Percentiles rank a stretch among this genome's conserved stretches.
These are phyloP conservation scores for Leccinum olivaceopallidum DNA, from an alignment of 768 basidiomycete genomes.

Conservation along the genomic window DNA sequence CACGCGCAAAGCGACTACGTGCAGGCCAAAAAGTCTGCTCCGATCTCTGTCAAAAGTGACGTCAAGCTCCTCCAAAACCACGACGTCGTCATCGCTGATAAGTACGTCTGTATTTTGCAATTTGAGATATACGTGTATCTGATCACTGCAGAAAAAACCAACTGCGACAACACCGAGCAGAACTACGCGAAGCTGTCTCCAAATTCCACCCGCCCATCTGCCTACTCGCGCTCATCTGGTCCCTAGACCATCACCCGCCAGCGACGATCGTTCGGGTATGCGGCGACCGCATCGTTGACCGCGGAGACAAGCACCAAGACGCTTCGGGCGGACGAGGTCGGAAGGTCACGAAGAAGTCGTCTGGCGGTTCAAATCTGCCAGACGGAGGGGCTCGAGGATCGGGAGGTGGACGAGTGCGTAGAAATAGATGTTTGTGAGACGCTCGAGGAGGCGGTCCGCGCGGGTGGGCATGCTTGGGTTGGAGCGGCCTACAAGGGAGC, in stretches of 20 bases:
- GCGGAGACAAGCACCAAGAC: conserved; percentile 87
- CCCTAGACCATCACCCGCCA: conserved; percentile 50
- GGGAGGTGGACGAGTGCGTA: conserved; percentile 67
- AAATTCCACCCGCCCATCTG: conserved; percentile 55
- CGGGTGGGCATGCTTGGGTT: conserved; percentile 58
- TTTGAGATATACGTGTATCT: neutral
- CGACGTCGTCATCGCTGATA: conserved; percentile 90
- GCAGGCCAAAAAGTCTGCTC: conserved; percentile 68
- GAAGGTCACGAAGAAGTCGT: conserved; percentile 81
- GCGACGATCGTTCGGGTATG: conserved; percentile 74
- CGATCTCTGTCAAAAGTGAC: conserved; percentile 74
- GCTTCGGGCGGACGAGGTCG: conserved; percentile 56
- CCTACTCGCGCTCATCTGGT: conserved; percentile 83
- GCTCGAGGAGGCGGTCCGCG: conserved; percentile 58
- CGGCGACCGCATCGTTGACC: conserved; percentile 65
- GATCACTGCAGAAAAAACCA: conserved; percentile 81
- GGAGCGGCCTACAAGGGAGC: conserved; percentile 50
- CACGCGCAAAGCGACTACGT: conserved; percentile 97
- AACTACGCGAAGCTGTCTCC: conserved; percentile 57
- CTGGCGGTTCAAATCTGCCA: conserved; percentile 69
- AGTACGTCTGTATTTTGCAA: conserved; percentile 47
- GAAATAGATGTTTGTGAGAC: conserved; percentile 63
- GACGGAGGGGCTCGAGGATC: conserved; percentile 58
- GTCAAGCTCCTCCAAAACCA: conserved; percentile 54
- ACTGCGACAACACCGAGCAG: conserved; percentile 70